Evolutionary conservation across 139 green algal genomes (phyloP), one percentile per base, ranked within the genome.

Genomic region (Axilococcus clingmanii): DNA sequence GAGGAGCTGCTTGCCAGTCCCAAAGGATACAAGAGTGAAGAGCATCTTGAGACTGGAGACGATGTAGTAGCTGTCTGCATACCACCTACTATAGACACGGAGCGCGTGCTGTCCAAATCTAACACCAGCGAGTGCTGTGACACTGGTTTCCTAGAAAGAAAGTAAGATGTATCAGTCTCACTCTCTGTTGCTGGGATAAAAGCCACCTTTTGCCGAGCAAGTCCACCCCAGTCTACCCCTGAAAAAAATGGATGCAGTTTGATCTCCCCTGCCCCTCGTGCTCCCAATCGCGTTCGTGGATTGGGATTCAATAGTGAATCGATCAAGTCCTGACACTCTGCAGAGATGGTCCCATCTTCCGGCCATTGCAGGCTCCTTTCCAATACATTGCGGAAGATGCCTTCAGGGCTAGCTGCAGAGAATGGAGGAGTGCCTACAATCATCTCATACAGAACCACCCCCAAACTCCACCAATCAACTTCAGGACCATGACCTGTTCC

Each of bases 301-400:
- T 94, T 70, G 22, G 67, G 44, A 33, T 57, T 30, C 40, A 94
- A 76, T 62, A 94, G 67, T 45, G 71, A 73, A 32, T 87, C 70
- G 19, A 96, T 79, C 2, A 96, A 66, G 73, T 96, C 84, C 33
- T 27, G 20, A 4, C 35, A 16, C 24, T 87, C 83, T 9, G 47
- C 3, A 2, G 75, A 86, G 47, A 83, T 67, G 35, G 75, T 69
- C 14, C 77, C 68, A 17, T 80, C 59, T 25, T 78, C 53, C 3
- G 83, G 83, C 75, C 77, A 94, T 12, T 44, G 43, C 44, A 91
- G 77, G 44, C 66, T 52, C n/a, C 56, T 58, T 41, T 94, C 78
- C 20, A 95, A 69, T 52, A 95, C 90, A 65, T 94, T 94, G 24
- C 43, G 75, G 59, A 96, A 96, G 20, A 96, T 95, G 37, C 78